These are phyloP conservation scores for Lepidium aucheri DNA, from an alignment of 345 rosid genomes.

Conservation along the genomic window DNA sequence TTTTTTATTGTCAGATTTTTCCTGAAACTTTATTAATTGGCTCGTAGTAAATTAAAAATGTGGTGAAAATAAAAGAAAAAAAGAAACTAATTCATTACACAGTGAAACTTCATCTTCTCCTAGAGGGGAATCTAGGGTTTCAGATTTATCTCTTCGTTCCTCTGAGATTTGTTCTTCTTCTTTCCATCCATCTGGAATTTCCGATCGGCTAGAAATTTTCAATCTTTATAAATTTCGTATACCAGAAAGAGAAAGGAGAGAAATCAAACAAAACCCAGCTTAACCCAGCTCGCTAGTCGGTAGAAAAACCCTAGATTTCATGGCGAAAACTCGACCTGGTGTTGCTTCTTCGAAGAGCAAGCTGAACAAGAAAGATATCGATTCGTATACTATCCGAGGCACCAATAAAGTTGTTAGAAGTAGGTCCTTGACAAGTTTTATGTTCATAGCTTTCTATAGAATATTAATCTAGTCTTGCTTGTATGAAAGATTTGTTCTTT, in stretches of 20 bases:
- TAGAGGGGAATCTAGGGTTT: constrained; percentile 30
- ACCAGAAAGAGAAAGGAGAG: not conserved
- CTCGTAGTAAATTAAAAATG: not conserved
- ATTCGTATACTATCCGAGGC: constrained; percentile 57
- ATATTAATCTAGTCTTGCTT: not conserved
- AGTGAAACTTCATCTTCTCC: constrained; percentile 2
- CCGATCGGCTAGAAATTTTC: not conserved
- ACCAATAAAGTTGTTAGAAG: constrained; percentile 63
- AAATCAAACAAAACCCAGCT: not conserved
- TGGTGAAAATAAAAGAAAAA: not conserved
- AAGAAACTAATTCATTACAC: not conserved
- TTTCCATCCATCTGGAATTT: not conserved
- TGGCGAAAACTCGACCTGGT: constrained; percentile 86
- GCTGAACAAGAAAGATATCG: constrained; percentile 43
- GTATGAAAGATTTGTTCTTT: not conserved
- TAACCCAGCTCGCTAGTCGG: not conserved
- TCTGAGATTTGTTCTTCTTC: not conserved
- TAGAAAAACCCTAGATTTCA: constrained; percentile 21
- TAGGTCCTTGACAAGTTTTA: not conserved
- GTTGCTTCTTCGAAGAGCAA: constrained; percentile 35
- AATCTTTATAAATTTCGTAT: not conserved
- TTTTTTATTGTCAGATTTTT: too few species aligned
- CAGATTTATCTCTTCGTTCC: not conserved
- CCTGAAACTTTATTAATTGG: not conserved
- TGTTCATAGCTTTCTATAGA: not conserved